Evolutionary conservation across 441 rosid genomes (phyloP).

Genomic region (Omphalea diandra): DNA sequence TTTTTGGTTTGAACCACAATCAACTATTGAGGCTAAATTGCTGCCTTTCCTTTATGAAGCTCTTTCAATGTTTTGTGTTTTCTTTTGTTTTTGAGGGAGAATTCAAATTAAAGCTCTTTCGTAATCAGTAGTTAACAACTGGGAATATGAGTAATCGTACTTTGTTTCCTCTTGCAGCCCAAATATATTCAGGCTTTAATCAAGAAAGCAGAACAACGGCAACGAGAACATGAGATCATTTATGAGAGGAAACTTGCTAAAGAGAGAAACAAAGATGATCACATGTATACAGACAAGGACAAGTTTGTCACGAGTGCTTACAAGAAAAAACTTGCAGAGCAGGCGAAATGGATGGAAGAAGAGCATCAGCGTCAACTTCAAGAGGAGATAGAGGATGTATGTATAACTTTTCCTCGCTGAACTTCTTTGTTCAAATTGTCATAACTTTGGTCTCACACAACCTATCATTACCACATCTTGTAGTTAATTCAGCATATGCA

Average conservation of each 20-base stretch:
- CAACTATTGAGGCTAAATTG: too few relatives aligned
- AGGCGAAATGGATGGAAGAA: conserved; percentile 75
- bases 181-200: conserved; percentile 64
- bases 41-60: too few relatives aligned
- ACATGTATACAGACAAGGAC: conserved; percentile 84
- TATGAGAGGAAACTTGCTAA: conserved; percentile 82
- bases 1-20: too few relatives aligned
- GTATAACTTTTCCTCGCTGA: conserved; percentile 28
- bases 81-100: too few relatives aligned
- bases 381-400: conserved; percentile 93
- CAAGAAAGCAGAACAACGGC: conserved; percentile 64
- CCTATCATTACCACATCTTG: too few relatives aligned
- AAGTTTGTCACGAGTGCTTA: conserved; percentile 75
- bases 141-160: background rate
- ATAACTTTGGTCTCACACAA: background rate
- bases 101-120: too few relatives aligned
- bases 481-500: background rate
- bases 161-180: conserved; percentile 50
- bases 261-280: conserved; percentile 83
- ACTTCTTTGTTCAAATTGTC: background rate
- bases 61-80: too few relatives aligned
- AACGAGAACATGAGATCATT: conserved; percentile 68
- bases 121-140: too few relatives aligned
- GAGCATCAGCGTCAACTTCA: conserved; percentile 65
- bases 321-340: conserved; percentile 85